Evolutionary conservation across 1,139 yeast genomes (phyloP), one percentile per base, ranked within the genome.

Genomic region (Pichia inconspicua): DNA sequence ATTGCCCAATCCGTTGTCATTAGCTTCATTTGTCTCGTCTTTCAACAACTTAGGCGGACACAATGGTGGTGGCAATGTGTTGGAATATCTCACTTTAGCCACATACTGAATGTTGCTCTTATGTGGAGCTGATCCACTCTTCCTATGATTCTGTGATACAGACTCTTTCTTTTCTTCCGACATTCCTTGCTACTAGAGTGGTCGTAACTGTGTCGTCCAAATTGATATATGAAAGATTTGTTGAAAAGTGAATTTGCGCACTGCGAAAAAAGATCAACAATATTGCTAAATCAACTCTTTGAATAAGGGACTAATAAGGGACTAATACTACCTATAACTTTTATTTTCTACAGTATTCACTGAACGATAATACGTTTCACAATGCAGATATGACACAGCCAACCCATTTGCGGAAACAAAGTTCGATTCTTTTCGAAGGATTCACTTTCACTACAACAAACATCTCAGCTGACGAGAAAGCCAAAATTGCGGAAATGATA

Each of bases 21-120:
- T 50, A 1, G 54, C 42, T 55, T 78, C 75, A 1, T 34, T 30
- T 48, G 81, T 76, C 50, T 77, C 75, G 41, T 53, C 55, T 49
- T 82, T 77, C 50, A 92, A 66, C 51, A 89, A 74, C 65, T 86
- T 88, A 25, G 99, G 97, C 47, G 95, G 89, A 54, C 94, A 75
- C 25, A 94, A 86, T 11, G 98, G 97, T 2, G 97, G 92, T 15
- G 98, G 98, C 34, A 92, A 72, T 60, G 81, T 86, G 64, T 92
- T 92, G 53, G 80, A 80, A 65, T 89, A 92, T 61, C 96, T 78
- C 48, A 86, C 80, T 58, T 86, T 84, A 48, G 95, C 94, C 50
- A 92, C 83, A 44, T 49, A 49, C 32, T 53, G 57, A 8, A 50
- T 51, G 12, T 48, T 43, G 9, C 51, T 44, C 43, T 51, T 53